Evolutionary conservation across 2,329 filamentous ascomycete genomes (phyloP).

Genomic region (Chaetomium sp.): DNA sequence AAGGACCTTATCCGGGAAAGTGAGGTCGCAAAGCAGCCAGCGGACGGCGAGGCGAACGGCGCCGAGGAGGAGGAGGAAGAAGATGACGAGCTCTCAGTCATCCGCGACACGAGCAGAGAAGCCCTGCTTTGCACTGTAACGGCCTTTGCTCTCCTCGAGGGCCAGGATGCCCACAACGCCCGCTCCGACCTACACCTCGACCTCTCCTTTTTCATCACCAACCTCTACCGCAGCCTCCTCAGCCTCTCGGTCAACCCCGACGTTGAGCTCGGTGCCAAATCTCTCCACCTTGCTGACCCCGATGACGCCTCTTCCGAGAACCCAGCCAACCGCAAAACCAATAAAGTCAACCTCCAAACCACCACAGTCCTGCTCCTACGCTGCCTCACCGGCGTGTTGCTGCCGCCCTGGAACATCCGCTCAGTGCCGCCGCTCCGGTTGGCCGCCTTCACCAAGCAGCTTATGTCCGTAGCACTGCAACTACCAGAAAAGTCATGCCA

Average conservation of each 20-base stretch:
- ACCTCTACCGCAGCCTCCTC: slow-evolving; percentile 83
- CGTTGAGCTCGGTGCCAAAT: slow-evolving; percentile 72
- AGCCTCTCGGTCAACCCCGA: slow-evolving; percentile 74
- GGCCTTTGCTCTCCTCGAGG: slow-evolving; percentile 90
- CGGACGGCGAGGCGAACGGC: slow-evolving; percentile 37
- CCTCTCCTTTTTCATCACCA: slow-evolving; percentile 88
- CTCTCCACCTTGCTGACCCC: slow-evolving; percentile 64
- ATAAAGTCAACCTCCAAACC: slow-evolving; percentile 87
- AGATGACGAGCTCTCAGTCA: slow-evolving; percentile 41
- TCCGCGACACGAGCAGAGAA: slow-evolving; percentile 75
- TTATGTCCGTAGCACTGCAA: slow-evolving; percentile 75
- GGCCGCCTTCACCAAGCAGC: slow-evolving; percentile 89
- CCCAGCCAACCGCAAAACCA: slow-evolving; percentile 31
- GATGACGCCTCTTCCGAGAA: slow-evolving; percentile 36
- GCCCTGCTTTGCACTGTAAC: slow-evolving; percentile 91
- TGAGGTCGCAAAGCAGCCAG: slow-evolving; percentile 47
- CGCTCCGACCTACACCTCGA: slow-evolving; percentile 79
- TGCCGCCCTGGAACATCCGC: slow-evolving; percentile 67
- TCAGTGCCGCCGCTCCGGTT: slow-evolving; percentile 74
- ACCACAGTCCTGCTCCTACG: slow-evolving; percentile 88
- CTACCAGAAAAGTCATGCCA: slow-evolving; percentile 83
- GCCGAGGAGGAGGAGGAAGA: slow-evolving; percentile 43
- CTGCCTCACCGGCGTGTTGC: slow-evolving; percentile 72
- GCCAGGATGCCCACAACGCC: slow-evolving; percentile 85
- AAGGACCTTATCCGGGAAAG: slow-evolving; percentile 85